Base-by-base conservation (phyloP, 345 rosid species). In the Excoecaria agallocha region DNA sequence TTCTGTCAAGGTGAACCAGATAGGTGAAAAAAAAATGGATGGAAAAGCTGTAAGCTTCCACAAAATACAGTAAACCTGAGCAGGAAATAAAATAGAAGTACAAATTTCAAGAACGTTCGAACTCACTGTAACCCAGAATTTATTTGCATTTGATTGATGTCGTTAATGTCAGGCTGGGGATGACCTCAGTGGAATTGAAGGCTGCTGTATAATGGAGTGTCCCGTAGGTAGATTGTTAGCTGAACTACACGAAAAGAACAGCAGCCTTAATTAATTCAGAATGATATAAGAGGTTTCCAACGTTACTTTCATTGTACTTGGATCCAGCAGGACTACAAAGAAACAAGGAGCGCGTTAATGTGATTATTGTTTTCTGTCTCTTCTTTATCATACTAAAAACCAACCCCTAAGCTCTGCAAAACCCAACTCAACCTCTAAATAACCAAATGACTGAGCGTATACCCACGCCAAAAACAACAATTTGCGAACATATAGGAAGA, bases 111-210 rank as follows among this genome's bases (percentile, higher is more conserved):
- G 24, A 57, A 24, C 16, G 35, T 57, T 41, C 41, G 66, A 55
- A 17, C 81, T 68, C 24, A 73, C 81, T 69, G 69, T 52, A 46
- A 54, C 61, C 72, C 72, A 59, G 35, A 70, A 54, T 72, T 59
- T 13, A 63, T 35, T 25, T 49, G 72, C 41, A 50, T 37, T 8
- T 64, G 54, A 58, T 70, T 60, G 57, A 55, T 16, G 59, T 59
- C 10, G 8, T 20, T 62, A 17, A 66, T 9, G 16, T 49, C 69
- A 59, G 73, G 81, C 39, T 72, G 78, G 60, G 43, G 48, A 51
- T 56, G 71, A 56, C 49, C 52, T 12, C 50, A 69, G 63, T 73
- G 69, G 70, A 51, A 50, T 37, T 8, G 69, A 20, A 63, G 48
- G 50, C 51, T 51, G 76, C 25, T 50, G 76, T 50, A 20, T 37